Base-by-base conservation (phyloP, 257 asterid genomes). In the Scutellaria minor region DNA sequence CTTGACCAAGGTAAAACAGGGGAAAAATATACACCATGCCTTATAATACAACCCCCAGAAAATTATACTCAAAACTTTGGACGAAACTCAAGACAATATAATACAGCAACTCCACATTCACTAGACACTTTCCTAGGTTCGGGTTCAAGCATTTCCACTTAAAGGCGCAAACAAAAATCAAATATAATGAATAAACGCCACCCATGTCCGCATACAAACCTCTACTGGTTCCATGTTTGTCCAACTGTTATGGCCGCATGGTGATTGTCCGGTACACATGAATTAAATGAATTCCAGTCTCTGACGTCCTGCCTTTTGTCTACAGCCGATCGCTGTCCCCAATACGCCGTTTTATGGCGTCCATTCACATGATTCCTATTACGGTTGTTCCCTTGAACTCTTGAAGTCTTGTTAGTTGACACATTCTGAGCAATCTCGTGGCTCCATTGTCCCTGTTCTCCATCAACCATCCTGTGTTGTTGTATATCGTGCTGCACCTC, bases 151-250 rank as follows among this genome's bases (percentile, higher is more conserved):
- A 42, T 64, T 22, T 40, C 63, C 22, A 41, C 11, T 62, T 15
- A 13, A 61, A 18, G 6, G 52, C 50, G 12, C 54, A 12, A 57
- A 60, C 56, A 4, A 58, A 24, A 70, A 61, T 41, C 20, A 9
- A 57, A 72, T 55, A 50, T 48, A 78, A 75, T 35, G 69, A 62
- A 75, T 9, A 11, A 18, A 46, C 5, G 9, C 10, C 44, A 20
- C 72, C 56, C 62, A 47, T 31, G n/a, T 48, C 73, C 20, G 59
- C 45, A 37, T 35, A 75, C 66, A 50, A 27, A 54, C 54, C 66
- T 71, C 72, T 76, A 76, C 78, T 24, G 81, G 4, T 76, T 68
- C 80, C 88, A 75, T 39, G 70, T 60, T 54, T 69, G 83, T 56
- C 88, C 78, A 68, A 69, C 80, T 45, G 85, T 37, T 9, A 74